Percentiles rank a stretch among this genome's conserved stretches.
These are phyloP conservation scores for Hypoxylon fuscum DNA, from an alignment of 495 filamentous ascomycete species.

Conservation along the genomic window DNA sequence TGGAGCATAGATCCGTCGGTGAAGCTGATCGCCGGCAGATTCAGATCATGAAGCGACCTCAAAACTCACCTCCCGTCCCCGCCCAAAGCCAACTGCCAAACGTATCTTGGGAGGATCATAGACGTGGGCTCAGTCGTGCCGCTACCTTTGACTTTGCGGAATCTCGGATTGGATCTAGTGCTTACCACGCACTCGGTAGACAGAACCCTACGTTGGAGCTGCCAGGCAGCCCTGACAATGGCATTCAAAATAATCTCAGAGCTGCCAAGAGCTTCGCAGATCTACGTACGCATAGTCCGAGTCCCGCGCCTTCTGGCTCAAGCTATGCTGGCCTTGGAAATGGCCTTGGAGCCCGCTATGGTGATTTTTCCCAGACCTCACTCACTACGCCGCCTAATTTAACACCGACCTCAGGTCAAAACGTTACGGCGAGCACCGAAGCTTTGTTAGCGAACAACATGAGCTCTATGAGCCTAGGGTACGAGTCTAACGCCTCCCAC, in stretches of 20 bases:
- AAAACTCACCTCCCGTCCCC: slow-evolving; percentile 72
- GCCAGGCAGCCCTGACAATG: slow-evolving; percentile 77
- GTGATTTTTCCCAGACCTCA: slow-evolving; percentile 63
- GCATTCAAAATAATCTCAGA: slow-evolving; percentile 75
- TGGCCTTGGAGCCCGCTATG: slow-evolving; percentile 58
- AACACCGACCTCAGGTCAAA: slow-evolving; percentile 77
- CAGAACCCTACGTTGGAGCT: slow-evolving; percentile 84
- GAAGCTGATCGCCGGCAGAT: slow-evolving; percentile 86
- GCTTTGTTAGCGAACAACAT: slow-evolving; percentile 64
- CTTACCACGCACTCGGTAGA: slow-evolving; percentile 75
- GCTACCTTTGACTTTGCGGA: slow-evolving; percentile 99
- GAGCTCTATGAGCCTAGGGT: slow-evolving; percentile 69
- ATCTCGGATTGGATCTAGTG: slow-evolving; percentile 73
- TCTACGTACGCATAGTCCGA: slow-evolving; percentile 92
- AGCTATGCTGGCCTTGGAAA: slow-evolving; percentile 73
- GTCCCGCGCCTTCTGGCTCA: slow-evolving; percentile 86
- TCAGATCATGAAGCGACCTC: slow-evolving; percentile 76
- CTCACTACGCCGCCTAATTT: slow-evolving; percentile 74
- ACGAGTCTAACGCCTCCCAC: slow-evolving; percentile 59
- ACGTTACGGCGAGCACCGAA: slow-evolving; percentile 60
- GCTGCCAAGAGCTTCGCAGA: slow-evolving; percentile 97
- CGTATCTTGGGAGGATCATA: slow-evolving; percentile 74
- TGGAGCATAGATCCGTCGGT: slow-evolving; percentile 89
- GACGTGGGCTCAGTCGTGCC: slow-evolving; percentile 86
- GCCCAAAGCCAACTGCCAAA: slow-evolving; percentile 67